Evolutionary conservation across 108 stramenopile genomes (phyloP).

Genomic region (Skeletonema menzelii): DNA sequence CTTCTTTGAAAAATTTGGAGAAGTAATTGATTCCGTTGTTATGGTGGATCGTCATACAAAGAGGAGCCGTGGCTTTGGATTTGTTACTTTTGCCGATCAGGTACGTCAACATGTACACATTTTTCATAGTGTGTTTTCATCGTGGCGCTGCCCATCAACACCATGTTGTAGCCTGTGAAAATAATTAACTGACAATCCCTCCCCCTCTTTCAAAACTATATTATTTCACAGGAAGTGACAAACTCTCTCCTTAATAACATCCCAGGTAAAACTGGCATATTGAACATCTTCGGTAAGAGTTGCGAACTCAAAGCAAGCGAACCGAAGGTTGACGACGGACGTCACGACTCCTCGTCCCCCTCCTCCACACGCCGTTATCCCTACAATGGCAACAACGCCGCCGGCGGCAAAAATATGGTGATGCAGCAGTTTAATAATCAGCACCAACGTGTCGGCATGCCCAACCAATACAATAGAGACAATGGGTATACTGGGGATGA

Average conservation of each 20-base stretch:
- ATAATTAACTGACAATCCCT: too few relatives aligned
- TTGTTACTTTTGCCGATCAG: slow-evolving; percentile 77
- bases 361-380: neutral
- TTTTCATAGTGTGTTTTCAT: neutral
- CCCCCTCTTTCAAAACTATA: neutral
- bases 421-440: neutral
- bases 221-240: slow-evolving; percentile 11
- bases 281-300: slow-evolving; percentile 60
- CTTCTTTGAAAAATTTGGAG: slow-evolving; percentile 75
- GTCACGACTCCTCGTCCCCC: neutral
- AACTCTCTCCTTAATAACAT: slow-evolving; percentile 15
- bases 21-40: slow-evolving; percentile 70
- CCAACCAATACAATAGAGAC: neutral
- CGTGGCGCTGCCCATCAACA: neutral
- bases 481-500: neutral
- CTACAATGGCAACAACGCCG: neutral
- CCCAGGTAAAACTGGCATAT: slow-evolving; percentile 35
- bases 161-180: neutral
- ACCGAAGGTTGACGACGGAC: slow-evolving; percentile 38
- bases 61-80: slow-evolving; percentile 86
- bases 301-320: slow-evolving; percentile 68
- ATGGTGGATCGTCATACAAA: slow-evolving; percentile 76
- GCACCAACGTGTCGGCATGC: neutral
- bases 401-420: neutral
- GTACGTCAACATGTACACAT: slow-evolving; percentile 27